Percentiles rank a stretch among this genome's conserved stretches.
These are phyloP conservation scores for Microcos paniculata DNA, from an alignment of 345 rosid genomes.

Conservation along the genomic window DNA sequence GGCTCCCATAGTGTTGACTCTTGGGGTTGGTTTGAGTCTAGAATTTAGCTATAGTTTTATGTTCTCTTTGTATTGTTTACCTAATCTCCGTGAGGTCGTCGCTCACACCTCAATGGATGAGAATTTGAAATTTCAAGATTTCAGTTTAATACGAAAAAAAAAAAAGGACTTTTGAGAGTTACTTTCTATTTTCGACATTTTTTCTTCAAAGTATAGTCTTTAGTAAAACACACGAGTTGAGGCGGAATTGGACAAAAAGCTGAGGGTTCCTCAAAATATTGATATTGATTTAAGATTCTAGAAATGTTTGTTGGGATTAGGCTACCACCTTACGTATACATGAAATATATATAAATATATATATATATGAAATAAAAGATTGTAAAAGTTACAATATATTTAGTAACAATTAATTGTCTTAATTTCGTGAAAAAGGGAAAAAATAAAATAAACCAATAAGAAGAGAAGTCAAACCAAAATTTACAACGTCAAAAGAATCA, in stretches of 20 bases:
- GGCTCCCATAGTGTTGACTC: not conserved
- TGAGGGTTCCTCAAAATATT: not conserved
- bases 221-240: not conserved
- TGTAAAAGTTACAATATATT: not conserved
- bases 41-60: no score
- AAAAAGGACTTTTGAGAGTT: no score
- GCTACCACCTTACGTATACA: not conserved
- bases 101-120: no score
- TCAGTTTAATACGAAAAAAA: no score
- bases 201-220: no score
- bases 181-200: not conserved
- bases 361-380: not conserved
- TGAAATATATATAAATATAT: no score
- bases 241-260: not conserved
- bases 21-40: not conserved
- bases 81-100: no score
- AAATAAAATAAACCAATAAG: not conserved
- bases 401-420: not conserved
- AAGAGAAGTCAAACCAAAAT: constrained; percentile 11
- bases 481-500: not conserved
- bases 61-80: no score
- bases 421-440: not conserved
- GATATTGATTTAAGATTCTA: not conserved
- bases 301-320: constrained; percentile 17
- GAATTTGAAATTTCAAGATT: no score